Base-by-base conservation (phyloP, 805 yeast species). In the Kregervanrija delftensis region DNA sequence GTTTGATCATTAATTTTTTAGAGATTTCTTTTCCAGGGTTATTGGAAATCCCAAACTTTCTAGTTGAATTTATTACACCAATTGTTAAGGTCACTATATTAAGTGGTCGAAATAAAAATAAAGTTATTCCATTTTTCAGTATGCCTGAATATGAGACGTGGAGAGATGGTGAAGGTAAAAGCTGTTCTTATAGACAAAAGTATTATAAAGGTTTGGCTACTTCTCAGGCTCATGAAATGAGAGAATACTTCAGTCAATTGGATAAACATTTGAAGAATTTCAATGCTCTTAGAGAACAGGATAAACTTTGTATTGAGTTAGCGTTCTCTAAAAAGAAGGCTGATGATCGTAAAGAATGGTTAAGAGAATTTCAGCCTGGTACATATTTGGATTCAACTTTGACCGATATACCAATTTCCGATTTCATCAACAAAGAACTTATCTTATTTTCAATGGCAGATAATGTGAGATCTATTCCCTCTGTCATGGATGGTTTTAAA, bases 141-240 rank as follows among this genome's bases (percentile, higher is more conserved):
- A 86, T 93, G 93, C 97, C 97, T 3, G 97, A 93, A 60, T 93
- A 87, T 59, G 97, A 91, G 60, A 62, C 73, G 5, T 93, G 99
- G 99, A 78, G 96, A 66, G 91, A 83, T 42, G 76, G 76, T 4
- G 95, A 86, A 55, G 93, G 96, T 34, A 65, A 67, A 30, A 72
- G 66, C 8, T 80, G 79, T 55, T 76, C 89, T 10, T 93, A 96
- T 93, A 78, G 84, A 39, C 95, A 86, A 56, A 93, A 93, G 75
- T 93, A 93, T 71, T 93, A 88, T 70, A 93, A 93, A 74, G 99
- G 99, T 78, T 76, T 93, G 74, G 99, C 99, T 79, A 89, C 99
- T 4, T 91, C 98, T 1, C 74, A 81, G 1, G 78, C 80, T 28
- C 74, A 69, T 33, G 99, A 93, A 65, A 86, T 86, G 49, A 79